These are phyloP conservation scores for Macaranga tanarius DNA, from an alignment of 441 rosid species.

Conservation along the genomic window DNA sequence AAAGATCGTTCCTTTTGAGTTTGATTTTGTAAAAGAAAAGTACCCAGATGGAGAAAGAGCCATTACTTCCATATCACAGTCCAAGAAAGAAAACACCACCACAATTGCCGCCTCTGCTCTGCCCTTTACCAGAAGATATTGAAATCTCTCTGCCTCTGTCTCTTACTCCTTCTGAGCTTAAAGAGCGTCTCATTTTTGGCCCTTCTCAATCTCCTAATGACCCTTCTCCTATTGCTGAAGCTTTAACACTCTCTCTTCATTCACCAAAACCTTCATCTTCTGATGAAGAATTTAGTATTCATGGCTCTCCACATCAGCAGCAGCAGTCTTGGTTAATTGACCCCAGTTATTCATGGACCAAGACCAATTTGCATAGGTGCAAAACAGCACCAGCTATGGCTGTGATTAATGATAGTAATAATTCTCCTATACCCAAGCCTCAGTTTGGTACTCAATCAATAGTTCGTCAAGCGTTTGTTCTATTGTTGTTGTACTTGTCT, in stretches of 20 bases:
- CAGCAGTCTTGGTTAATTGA: constrained; percentile 42
- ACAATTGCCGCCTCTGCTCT: constrained; percentile 34
- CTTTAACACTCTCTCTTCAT: constrained; percentile 39
- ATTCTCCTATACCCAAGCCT: constrained; percentile 43
- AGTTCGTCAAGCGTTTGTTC: constrained; percentile 51
- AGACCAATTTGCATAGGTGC: constrained; percentile 61
- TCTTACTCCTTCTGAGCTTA: constrained; percentile 63
- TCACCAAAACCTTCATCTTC: constrained; percentile 35
- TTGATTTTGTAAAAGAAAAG: neutral
- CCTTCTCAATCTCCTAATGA: constrained; percentile 39
- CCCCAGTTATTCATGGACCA: constrained; percentile 30
- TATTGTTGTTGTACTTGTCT: constrained; percentile 60
- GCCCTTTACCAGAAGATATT: constrained; percentile 66
- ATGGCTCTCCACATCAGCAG: constrained; percentile 24
- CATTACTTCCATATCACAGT: constrained; percentile 41
- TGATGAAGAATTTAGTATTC: constrained; percentile 18
- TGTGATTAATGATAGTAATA: constrained; percentile 44
- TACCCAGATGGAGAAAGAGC: constrained; percentile 55
- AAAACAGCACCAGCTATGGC: constrained; percentile 82
- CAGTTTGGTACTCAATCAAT: constrained; percentile 51
- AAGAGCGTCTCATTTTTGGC: constrained; percentile 81
- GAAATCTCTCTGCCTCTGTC: constrained; percentile 61
- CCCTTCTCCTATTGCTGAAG: constrained; percentile 43
- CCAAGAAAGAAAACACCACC: constrained; percentile 34
- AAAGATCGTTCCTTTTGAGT: neutral